phyloP scores from a whole-genome alignment of 805 yeast species.

The Metschnikowia koreensis region DNA sequence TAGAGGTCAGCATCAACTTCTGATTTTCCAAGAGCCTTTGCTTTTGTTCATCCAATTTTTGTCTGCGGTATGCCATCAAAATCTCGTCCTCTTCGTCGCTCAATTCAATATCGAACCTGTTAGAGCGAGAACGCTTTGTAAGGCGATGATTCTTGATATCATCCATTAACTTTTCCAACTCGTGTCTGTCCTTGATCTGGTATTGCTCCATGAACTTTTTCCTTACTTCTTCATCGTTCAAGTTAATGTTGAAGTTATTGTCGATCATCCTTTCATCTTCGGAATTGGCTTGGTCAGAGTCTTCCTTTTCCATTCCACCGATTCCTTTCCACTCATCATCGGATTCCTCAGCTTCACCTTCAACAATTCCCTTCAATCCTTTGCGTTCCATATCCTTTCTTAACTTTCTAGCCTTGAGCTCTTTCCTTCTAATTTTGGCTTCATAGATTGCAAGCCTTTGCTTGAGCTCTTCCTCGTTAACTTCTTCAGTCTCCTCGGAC shows the following conservation, averaged over 20 bases:
- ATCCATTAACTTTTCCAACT: conserved; percentile 63
- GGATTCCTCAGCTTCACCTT: conserved; percentile 84
- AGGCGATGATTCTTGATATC: conserved; percentile 74
- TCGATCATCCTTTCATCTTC: conserved; percentile 80
- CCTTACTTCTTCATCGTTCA: conserved; percentile 58
- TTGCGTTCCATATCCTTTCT: conserved; percentile 54
- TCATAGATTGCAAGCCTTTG: conserved; percentile 37
- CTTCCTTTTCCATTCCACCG: conserved; percentile 70
- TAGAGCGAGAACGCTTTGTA: conserved; percentile 53
- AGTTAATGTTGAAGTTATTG: conserved; percentile 56
- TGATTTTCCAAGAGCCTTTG: conserved; percentile 48
- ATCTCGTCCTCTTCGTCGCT: conserved; percentile 76
- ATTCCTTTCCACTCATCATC: conserved; percentile 86
- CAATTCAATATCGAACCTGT: conserved; percentile 57
- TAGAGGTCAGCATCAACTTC: conserved; percentile 42
- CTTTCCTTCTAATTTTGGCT: conserved; percentile 36
- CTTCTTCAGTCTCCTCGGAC: conserved; percentile 23
- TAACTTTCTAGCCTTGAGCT: conserved; percentile 30
- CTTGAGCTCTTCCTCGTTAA: conserved; percentile 26
- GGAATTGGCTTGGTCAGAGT: conserved; percentile 59
- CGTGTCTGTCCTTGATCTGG: conserved; percentile 57
- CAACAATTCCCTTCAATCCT: conserved; percentile 62
- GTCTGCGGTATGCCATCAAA: conserved; percentile 45
- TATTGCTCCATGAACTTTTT: conserved; percentile 58
- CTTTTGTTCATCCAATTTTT: conserved; percentile 46